A percentile compares a stretch with the other conserved stretches of the same genome.
These are phyloP conservation scores for Apostasia ramifera DNA, from an alignment of 106 monocot species.

Conservation along the genomic window DNA sequence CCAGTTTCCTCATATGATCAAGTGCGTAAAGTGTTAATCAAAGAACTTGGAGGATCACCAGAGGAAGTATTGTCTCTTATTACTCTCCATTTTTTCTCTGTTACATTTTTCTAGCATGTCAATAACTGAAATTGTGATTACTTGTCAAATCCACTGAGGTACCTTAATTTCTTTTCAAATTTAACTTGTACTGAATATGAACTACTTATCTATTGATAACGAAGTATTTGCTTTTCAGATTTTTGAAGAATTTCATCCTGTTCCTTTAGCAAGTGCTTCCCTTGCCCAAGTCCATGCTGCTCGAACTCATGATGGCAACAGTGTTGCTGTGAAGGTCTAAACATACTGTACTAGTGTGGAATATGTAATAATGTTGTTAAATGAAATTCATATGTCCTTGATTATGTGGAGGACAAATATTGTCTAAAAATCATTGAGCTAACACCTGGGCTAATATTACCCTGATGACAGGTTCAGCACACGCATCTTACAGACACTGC, in stretches of 20 bases:
- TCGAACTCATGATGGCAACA: conserved; percentile 64
- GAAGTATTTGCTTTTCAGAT: conserved; percentile 24
- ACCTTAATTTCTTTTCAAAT: too few species aligned
- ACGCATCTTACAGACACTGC: conserved; percentile 84
- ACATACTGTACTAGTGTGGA: background rate
- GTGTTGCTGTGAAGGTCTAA: conserved; percentile 92
- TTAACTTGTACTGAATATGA: background rate
- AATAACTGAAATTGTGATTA: background rate
- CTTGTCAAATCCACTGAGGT: too few species aligned
- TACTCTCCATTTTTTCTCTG: conserved; percentile 1
- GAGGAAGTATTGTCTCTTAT: conserved; percentile 48
- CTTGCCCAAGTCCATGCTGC: conserved; percentile 99
- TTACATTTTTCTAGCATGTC: background rate
- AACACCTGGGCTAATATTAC: background rate
- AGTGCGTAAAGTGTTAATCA: conserved; percentile 61
- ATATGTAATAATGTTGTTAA: too few species aligned
- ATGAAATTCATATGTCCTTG: too few species aligned
- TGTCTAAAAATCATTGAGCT: too few species aligned
- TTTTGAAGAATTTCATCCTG: conserved; percentile 74
- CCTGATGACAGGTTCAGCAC: conserved; percentile 72
- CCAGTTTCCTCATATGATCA: conserved; percentile 89
- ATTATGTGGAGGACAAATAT: too few species aligned
- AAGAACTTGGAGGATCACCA: conserved; percentile 75
- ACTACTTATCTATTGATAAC: conserved; percentile 10
- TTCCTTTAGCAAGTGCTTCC: conserved; percentile 90